Percentiles rank a stretch among this genome's conserved stretches.
Conservation (phyloP, 768 basidiomycete species). For the Pisolithus albus region DNA sequence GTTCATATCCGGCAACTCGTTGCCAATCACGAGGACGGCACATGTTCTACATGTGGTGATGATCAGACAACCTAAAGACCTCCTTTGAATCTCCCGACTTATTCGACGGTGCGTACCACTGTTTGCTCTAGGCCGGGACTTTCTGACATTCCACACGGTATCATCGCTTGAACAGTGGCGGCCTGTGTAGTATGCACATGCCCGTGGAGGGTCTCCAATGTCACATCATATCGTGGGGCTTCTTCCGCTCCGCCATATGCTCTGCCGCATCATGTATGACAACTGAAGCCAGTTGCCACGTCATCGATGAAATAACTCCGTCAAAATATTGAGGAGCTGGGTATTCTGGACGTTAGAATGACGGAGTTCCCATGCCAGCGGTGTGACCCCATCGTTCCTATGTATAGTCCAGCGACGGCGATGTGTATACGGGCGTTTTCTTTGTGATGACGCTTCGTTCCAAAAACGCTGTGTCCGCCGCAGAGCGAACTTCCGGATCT, state of each 20-base stretch:
- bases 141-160: background rate
- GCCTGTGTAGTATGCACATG: background rate
- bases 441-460: no score
- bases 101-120: background rate
- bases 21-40: slow-evolving; percentile 13
- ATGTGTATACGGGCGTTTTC: no score
- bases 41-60: background rate
- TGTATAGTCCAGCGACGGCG: no score
- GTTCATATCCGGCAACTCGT: slow-evolving; percentile 17
- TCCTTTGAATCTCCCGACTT: background rate
- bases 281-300: background rate
- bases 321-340: background rate
- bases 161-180: background rate
- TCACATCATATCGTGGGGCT: background rate
- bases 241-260: background rate
- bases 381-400: no score
- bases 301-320: background rate
- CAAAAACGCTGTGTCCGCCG: no score
- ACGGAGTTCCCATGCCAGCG: no score
- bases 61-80: background rate
- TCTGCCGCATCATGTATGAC: background rate
- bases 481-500: no score
- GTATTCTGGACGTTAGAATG: background rate
- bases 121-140: background rate
- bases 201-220: background rate